Conservation (phyloP, 2,329 filamentous ascomycete species). For the Ilyonectria destructans region DNA sequence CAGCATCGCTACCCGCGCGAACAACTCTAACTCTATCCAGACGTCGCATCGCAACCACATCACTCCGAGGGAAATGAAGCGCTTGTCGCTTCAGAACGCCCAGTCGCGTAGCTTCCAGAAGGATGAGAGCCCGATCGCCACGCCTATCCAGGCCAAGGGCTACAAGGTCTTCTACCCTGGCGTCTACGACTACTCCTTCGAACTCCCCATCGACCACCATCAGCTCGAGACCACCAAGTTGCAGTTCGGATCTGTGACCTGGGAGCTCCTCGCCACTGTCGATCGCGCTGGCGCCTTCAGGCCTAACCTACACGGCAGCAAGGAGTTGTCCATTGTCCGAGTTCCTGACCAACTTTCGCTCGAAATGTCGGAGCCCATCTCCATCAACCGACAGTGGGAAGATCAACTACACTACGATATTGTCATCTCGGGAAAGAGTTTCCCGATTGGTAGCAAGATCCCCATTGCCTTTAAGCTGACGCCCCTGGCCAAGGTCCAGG, state of each 20-base stretch:
- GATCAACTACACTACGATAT: conserved; percentile 97
- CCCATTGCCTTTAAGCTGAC: conserved; percentile 96
- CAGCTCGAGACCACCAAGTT: conserved; percentile 91
- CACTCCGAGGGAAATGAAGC: conserved; percentile 70
- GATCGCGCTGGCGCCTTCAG: conserved; percentile 93
- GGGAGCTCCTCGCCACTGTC: conserved; percentile 88
- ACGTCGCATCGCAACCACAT: conserved; percentile 48
- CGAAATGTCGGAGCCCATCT: conserved; percentile 93
- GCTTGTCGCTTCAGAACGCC: conserved; percentile 84
- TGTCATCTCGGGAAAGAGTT: conserved; percentile 95
- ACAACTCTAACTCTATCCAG: conserved; percentile 38
- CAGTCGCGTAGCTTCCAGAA: conserved; percentile 90
- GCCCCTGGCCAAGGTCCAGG: conserved; percentile 92
- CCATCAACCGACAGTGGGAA: conserved; percentile 94
- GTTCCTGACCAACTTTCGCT: conserved; percentile 90
- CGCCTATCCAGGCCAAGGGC: conserved; percentile 75
- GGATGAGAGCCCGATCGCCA: conserved; percentile 78
- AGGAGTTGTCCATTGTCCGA: conserved; percentile 88
- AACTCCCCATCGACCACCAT: conserved; percentile 90
- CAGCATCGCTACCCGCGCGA: conserved; percentile 48
- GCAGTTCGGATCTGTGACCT: conserved; percentile 88
- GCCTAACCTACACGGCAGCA: conserved; percentile 85
- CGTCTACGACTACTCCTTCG: conserved; percentile 80
- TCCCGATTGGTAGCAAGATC: conserved; percentile 88
- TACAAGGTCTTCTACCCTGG: conserved; percentile 90